These are phyloP conservation scores for Coccomyxa sp. DNA, from an alignment of 139 green algal species.

Conservation along the genomic window DNA sequence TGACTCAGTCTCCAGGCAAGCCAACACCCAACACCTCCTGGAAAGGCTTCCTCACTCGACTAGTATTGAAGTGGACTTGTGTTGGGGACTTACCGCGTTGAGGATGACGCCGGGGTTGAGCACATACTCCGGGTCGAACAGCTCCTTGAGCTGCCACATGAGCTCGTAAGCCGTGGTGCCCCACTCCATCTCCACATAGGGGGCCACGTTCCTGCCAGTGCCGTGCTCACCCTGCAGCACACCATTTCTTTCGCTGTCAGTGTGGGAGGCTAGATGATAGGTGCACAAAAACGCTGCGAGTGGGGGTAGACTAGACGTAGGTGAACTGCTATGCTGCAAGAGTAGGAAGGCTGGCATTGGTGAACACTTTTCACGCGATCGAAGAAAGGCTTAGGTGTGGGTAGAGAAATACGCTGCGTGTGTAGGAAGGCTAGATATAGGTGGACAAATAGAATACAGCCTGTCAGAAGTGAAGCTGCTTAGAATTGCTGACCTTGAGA, in stretches of 20 bases:
- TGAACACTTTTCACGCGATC: too few relatives aligned
- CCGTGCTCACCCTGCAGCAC: slow-evolving; percentile 74
- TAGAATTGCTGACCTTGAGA: slow-evolving; percentile 64
- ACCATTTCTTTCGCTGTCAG: neutral
- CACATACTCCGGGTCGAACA: slow-evolving; percentile 90
- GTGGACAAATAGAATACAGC: too few relatives aligned
- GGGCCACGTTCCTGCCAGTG: slow-evolving; percentile 91
- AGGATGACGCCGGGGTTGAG: slow-evolving; percentile 90
- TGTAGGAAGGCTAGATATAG: too few relatives aligned
- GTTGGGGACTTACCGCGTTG: slow-evolving; percentile 38
- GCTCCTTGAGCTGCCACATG: slow-evolving; percentile 96
- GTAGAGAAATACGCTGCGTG: too few relatives aligned
- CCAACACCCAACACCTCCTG: too few relatives aligned
- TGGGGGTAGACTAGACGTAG: neutral
- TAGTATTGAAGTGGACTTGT: too few relatives aligned
- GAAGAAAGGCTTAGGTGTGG: too few relatives aligned
- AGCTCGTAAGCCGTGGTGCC: slow-evolving; percentile 78
- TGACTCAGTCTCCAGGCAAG: too few relatives aligned
- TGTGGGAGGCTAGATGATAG: neutral
- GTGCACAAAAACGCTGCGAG: neutral
- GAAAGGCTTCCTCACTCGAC: too few relatives aligned
- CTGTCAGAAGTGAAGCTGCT: too few relatives aligned
- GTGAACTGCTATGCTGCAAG: too few relatives aligned
- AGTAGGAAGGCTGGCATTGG: too few relatives aligned
- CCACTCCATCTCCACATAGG: slow-evolving; percentile 99